Evolutionary conservation across 176 grass and related monocot species (phyloP).

Genomic region (maize (Zea mays)): DNA sequence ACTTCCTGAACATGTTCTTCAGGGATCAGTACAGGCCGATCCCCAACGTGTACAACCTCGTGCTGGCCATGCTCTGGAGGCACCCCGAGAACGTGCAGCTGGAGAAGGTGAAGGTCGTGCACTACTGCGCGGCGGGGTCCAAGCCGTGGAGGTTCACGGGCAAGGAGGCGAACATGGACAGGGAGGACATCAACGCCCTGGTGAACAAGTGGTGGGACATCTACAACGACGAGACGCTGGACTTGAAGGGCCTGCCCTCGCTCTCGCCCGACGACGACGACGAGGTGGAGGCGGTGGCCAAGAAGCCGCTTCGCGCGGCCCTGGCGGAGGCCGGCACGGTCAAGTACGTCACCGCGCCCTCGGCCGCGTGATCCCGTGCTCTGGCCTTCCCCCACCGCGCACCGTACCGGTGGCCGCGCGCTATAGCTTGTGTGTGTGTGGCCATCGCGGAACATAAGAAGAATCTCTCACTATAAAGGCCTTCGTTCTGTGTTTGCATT

Average conservation of each 20-base stretch:
- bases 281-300: slow-evolving; percentile 44
- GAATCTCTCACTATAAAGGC: neutral
- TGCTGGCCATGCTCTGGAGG: slow-evolving; percentile 92
- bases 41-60: slow-evolving; percentile 75
- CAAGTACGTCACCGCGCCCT: slow-evolving; percentile 71
- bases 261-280: slow-evolving; percentile 24
- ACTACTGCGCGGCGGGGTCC: slow-evolving; percentile 92
- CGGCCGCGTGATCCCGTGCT: slow-evolving; percentile 56
- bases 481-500: neutral
- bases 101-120: slow-evolving; percentile 79
- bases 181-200: slow-evolving; percentile 77
- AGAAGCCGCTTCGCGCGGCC: slow-evolving; percentile 51
- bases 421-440: neutral
- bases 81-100: slow-evolving; percentile 91
- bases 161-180: slow-evolving; percentile 83
- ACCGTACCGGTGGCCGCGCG: neutral
- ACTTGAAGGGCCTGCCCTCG: slow-evolving; percentile 57
- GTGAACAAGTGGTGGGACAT: slow-evolving; percentile 78
- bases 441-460: neutral
- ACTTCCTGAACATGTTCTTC: slow-evolving; percentile 95
- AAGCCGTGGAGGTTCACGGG: slow-evolving; percentile 96
- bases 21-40: slow-evolving; percentile 85
- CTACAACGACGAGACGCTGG: slow-evolving; percentile 66
- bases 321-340: slow-evolving; percentile 49
- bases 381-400: neutral